Conservation (phyloP, 192 early-diverging fungal species). For the Backusella liffmaniae region DNA sequence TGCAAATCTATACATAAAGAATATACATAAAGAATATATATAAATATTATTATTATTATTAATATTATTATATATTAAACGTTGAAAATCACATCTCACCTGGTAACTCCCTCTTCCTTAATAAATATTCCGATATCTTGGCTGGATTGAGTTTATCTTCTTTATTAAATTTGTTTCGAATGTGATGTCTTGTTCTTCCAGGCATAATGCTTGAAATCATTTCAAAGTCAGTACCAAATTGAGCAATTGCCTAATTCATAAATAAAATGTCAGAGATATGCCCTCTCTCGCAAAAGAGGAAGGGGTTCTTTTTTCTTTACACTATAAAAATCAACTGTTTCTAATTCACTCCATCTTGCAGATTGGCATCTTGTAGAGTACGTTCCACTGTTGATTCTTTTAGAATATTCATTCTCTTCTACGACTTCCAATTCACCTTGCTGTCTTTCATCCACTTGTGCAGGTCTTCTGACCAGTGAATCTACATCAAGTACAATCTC, state of each 20-base stretch:
- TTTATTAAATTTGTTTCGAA: conserved; percentile 31
- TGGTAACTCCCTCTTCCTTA: conserved; percentile 23
- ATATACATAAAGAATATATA: no score
- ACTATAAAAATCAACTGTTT: conserved; percentile 32
- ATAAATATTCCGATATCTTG: conserved; percentile 29
- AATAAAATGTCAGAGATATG: not conserved
- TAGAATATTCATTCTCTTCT: conserved; percentile 25
- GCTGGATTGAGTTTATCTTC: conserved; percentile 27
- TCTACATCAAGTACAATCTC: conserved; percentile 34
- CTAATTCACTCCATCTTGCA: conserved; percentile 19
- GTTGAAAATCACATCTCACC: conserved; percentile 11
- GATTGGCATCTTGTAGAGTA: conserved; percentile 10
- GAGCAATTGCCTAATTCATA: conserved; percentile 19
- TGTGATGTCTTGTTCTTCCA: conserved; percentile 23
- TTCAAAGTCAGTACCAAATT: conserved; percentile 41
- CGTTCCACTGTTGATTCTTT: conserved; percentile 11
- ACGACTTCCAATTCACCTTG: conserved; percentile 18
- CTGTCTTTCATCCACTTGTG: conserved; percentile 5
- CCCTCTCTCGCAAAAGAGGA: not conserved
- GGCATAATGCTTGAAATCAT: conserved; percentile 32
- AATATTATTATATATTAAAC: no score
- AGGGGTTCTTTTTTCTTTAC: not conserved
- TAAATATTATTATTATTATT: not conserved
- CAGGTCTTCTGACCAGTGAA: conserved; percentile 18
- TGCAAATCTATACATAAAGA: not conserved